Evolutionary conservation across 129 eudicot genomes (phyloP).

Genomic region (Pseudognaphalium luteoalbum): DNA sequence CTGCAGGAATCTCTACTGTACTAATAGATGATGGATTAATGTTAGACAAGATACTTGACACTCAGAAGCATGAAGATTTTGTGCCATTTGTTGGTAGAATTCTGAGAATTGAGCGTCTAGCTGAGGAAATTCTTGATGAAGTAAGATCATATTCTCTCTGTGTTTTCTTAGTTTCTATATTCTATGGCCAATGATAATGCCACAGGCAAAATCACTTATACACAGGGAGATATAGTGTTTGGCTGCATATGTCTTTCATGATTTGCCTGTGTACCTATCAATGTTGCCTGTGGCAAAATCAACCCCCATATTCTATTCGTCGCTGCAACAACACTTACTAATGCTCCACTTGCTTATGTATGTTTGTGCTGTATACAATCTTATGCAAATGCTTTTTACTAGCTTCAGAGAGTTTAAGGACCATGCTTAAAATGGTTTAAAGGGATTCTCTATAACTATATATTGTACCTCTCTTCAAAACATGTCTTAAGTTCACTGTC

Average conservation of each 20-base stretch:
- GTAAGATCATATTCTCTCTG: constrained; percentile 33
- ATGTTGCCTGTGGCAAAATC: no score
- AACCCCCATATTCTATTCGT: not conserved
- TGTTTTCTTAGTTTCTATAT: not conserved
- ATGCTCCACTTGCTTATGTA: not conserved
- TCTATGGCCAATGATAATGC: no score
- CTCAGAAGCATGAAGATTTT: constrained; percentile 57
- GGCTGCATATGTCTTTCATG: no score
- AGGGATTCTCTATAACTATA: no score
- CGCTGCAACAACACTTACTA: not conserved
- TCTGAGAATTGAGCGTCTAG: constrained; percentile 81
- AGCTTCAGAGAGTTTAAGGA: no score
- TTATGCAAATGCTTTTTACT: not conserved
- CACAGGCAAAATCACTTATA: no score
- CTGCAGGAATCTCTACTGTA: constrained; percentile 72
- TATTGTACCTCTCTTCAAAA: not conserved
- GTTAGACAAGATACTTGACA: constrained; percentile 58
- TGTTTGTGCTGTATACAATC: not conserved
- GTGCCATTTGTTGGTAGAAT: constrained; percentile 81
- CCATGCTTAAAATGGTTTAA: no score
- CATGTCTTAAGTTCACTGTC: not conserved
- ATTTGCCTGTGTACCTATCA: no score
- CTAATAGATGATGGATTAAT: constrained; percentile 87
- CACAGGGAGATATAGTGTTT: no score
- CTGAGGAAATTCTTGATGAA: constrained; percentile 75